phyloP scores from a whole-genome alignment of 208 protist genomes.

The Crithidia brevicula region DNA sequence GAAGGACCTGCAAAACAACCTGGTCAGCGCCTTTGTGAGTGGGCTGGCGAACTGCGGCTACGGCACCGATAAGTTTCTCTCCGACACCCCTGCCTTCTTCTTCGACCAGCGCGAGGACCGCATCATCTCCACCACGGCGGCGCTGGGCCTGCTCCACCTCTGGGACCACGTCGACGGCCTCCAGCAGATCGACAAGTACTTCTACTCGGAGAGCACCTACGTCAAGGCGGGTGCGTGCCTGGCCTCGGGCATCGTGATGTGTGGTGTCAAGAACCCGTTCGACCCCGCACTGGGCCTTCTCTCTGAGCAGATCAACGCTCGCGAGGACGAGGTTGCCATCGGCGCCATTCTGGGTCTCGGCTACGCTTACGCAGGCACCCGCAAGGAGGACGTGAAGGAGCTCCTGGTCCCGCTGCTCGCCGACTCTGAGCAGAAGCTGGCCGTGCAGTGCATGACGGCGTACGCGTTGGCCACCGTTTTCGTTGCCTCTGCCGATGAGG shows the following conservation, averaged over 20 bases:
- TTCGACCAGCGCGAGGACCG: conserved; percentile 98
- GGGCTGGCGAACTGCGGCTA: conserved; percentile 96
- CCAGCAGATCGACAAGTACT: conserved; percentile 96
- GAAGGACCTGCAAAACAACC: conserved; percentile 92
- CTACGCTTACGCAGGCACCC: conserved; percentile 97
- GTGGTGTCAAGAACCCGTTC: conserved; percentile 88
- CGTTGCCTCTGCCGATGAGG: conserved; percentile 95
- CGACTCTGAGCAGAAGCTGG: conserved; percentile 92
- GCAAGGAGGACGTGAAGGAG: conserved; percentile 95
- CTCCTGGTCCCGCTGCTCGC: conserved; percentile 94
- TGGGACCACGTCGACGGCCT: conserved; percentile 98
- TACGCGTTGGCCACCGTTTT: conserved; percentile 97
- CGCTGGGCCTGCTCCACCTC: conserved; percentile 96
- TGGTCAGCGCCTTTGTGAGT: conserved; percentile 98
- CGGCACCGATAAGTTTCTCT: conserved; percentile 98
- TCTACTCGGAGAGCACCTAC: conserved; percentile 95
- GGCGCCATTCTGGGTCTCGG: conserved; percentile 96
- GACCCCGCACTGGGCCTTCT: conserved; percentile 97
- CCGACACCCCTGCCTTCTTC: conserved; percentile 85
- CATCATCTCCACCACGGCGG: conserved; percentile 96
- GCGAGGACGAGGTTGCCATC: conserved; percentile 82
- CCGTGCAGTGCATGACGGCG: conserved; percentile 93
- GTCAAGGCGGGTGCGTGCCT: conserved; percentile 97
- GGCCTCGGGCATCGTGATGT: conserved; percentile 90
- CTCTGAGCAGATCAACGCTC: conserved; percentile 67